These are phyloP conservation scores for Singerocomus rubriflavus DNA, from an alignment of 1,284 basidiomycete species.

Conservation along the genomic window DNA sequence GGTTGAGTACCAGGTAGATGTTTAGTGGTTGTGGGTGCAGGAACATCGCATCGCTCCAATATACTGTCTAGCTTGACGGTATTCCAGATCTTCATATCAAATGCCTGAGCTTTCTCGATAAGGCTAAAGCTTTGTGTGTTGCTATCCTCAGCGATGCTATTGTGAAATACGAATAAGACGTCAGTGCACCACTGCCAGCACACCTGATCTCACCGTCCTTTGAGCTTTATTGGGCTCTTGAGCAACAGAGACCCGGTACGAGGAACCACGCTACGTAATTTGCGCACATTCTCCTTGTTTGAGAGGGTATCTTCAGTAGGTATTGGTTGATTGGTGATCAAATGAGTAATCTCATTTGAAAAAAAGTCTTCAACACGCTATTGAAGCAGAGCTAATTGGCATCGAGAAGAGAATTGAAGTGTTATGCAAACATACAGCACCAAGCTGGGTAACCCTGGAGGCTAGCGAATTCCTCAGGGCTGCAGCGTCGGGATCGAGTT, in stretches of 20 bases:
- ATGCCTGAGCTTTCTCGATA: constrained; percentile 71
- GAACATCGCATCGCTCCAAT: constrained; percentile 55
- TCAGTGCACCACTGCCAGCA: background rate
- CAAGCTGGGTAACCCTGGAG: constrained; percentile 60
- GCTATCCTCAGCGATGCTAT: constrained; percentile 26
- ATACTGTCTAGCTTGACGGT: constrained; percentile 74
- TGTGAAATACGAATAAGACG: constrained; percentile 3
- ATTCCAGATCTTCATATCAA: constrained; percentile 90
- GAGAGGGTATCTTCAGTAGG: constrained; percentile 36
- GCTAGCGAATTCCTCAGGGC: constrained; percentile 48
- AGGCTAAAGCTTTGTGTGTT: constrained; percentile 50
- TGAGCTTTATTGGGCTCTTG: constrained; percentile 66
- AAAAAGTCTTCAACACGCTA: constrained; percentile 86
- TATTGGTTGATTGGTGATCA: constrained; percentile 67
- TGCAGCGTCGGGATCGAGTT: constrained; percentile 47
- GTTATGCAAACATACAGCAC: constrained; percentile 61
- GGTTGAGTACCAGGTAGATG: constrained; percentile 26
- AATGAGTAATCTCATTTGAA: constrained; percentile 80
- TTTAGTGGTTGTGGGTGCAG: constrained; percentile 28
- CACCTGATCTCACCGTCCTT: constrained; percentile 45
- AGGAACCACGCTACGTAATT: constrained; percentile 22
- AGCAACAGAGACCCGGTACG: constrained; percentile 32
- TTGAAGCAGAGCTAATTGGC: constrained; percentile 5
- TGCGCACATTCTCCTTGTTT: constrained; percentile 65
- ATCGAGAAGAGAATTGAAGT: background rate